These are phyloP conservation scores for Penicillium soppii DNA, from an alignment of 495 filamentous ascomycete genomes.

Conservation along the genomic window DNA sequence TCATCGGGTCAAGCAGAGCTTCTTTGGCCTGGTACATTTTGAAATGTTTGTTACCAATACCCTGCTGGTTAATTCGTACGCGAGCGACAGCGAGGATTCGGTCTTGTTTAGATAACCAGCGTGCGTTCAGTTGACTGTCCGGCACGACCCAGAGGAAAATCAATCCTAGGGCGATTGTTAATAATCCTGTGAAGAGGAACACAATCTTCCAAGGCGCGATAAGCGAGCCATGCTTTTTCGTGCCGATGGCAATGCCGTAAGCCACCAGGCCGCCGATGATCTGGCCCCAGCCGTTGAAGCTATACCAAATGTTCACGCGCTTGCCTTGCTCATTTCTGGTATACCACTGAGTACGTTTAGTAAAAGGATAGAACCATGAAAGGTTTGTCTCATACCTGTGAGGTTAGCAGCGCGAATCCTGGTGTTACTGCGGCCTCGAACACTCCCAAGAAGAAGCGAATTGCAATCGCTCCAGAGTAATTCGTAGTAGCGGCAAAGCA, in stretches of 20 bases:
- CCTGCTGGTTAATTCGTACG: slow-evolving; percentile 63
- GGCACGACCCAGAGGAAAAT: slow-evolving; percentile 64
- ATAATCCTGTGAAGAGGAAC: slow-evolving; percentile 63
- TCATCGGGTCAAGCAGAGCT: slow-evolving; percentile 47
- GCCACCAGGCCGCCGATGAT: slow-evolving; percentile 63
- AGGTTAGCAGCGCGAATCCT: slow-evolving; percentile 62
- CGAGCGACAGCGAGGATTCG: slow-evolving; percentile 59
- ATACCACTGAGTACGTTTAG: slow-evolving; percentile 49
- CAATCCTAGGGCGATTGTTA: slow-evolving; percentile 57
- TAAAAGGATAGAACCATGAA: too few species aligned
- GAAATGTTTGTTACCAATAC: slow-evolving; percentile 69
- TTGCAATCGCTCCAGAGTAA: slow-evolving; percentile 50
- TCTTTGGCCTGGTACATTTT: slow-evolving; percentile 58
- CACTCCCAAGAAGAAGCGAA: slow-evolving; percentile 60
- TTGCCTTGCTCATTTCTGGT: slow-evolving; percentile 58
- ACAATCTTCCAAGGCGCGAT: slow-evolving; percentile 68
- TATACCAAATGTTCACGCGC: slow-evolving; percentile 62
- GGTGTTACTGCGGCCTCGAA: slow-evolving; percentile 64
- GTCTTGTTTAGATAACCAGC: slow-evolving; percentile 64
- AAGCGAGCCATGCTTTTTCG: slow-evolving; percentile 46
- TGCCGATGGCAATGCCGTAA: slow-evolving; percentile 63
- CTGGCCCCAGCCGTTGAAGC: slow-evolving; percentile 60
- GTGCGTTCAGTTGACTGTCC: slow-evolving; percentile 67
- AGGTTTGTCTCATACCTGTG: slow-evolving; percentile 30
- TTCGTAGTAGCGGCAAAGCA: slow-evolving; percentile 51